Percentiles rank a stretch among this genome's conserved stretches.
Conservation (phyloP, 2,329 filamentous ascomycete genomes). For the Xylaria sp. region DNA sequence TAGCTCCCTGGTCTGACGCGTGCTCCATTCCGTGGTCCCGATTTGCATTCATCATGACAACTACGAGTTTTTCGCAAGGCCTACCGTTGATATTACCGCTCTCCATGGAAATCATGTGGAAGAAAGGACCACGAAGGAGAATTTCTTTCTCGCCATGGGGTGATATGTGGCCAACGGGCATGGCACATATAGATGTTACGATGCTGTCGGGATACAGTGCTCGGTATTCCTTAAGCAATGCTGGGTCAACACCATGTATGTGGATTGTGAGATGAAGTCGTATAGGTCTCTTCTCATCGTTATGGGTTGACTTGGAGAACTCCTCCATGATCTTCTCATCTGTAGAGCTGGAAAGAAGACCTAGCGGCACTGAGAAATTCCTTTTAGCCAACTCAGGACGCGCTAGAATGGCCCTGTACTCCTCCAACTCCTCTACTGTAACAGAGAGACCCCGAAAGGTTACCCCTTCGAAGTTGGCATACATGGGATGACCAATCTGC, state of each 20-base stretch:
- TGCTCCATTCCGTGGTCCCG: constrained; percentile 3
- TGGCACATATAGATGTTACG: constrained; percentile 2
- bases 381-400: neutral
- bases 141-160: neutral
- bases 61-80: constrained; percentile 1
- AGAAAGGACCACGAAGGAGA: constrained; percentile 1
- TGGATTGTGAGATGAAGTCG: constrained; percentile 7
- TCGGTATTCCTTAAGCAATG: constrained; percentile 1
- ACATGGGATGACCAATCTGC: constrained; percentile 2
- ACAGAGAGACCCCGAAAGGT: neutral
- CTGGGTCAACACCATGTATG: constrained; percentile 1
- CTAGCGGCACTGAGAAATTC: constrained; percentile 8
- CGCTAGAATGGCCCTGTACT: neutral
- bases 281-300: neutral
- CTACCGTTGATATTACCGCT: neutral
- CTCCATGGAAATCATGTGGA: neutral
- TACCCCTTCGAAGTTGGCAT: neutral
- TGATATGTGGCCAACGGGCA: neutral
- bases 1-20: neutral
- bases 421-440: neutral
- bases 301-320: constrained; percentile 1
- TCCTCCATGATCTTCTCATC: constrained; percentile 12
- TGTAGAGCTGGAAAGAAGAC: constrained; percentile 9
- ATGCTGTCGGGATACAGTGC: neutral
- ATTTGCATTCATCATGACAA: constrained; percentile 6